Conservation (phyloP, 176 grass and related monocot species). For the Microstegium vimineum region DNA sequence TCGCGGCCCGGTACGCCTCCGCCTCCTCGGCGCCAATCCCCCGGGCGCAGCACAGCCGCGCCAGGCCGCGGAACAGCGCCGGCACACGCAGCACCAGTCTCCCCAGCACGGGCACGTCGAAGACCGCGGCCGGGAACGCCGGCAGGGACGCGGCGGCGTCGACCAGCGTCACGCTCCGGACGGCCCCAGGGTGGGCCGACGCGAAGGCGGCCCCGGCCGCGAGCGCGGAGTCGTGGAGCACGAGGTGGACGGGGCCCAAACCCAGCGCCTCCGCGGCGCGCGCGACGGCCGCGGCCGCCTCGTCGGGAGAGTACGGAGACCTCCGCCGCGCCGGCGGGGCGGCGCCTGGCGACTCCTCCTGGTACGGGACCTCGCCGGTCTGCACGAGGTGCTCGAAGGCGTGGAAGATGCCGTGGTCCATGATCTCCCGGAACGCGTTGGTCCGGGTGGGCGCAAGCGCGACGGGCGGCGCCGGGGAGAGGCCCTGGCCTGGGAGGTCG, state of each 20-base stretch:
- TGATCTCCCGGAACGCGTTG: slow-evolving; percentile 46
- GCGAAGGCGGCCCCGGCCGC: slow-evolving; percentile 44
- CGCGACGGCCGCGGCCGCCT: slow-evolving; percentile 35
- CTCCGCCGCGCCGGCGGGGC: background rate
- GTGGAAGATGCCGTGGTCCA: slow-evolving; percentile 65
- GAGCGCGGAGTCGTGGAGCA: slow-evolving; percentile 69
- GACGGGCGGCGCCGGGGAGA: slow-evolving; percentile 33
- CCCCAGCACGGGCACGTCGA: slow-evolving; percentile 51
- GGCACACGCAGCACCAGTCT: slow-evolving; percentile 46
- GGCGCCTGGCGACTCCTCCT: slow-evolving; percentile 34
- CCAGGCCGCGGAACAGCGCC: slow-evolving; percentile 42
- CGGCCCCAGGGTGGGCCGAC: slow-evolving; percentile 27
- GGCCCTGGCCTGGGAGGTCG: slow-evolving; percentile 60
- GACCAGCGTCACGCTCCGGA: slow-evolving; percentile 59
- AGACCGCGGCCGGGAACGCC: slow-evolving; percentile 49
- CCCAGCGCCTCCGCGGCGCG: slow-evolving; percentile 44
- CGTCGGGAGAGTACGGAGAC: slow-evolving; percentile 27
- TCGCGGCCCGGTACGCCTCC: slow-evolving; percentile 46
- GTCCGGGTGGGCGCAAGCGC: background rate
- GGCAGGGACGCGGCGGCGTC: slow-evolving; percentile 36
- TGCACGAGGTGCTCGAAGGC: slow-evolving; percentile 76
- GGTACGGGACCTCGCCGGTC: slow-evolving; percentile 66
- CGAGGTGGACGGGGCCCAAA: slow-evolving; percentile 52
- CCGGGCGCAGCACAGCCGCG: slow-evolving; percentile 59
- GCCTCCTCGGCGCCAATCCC: slow-evolving; percentile 29